phyloP scores from a whole-genome alignment of 768 basidiomycete species.

The Tricholoma sp. region DNA sequence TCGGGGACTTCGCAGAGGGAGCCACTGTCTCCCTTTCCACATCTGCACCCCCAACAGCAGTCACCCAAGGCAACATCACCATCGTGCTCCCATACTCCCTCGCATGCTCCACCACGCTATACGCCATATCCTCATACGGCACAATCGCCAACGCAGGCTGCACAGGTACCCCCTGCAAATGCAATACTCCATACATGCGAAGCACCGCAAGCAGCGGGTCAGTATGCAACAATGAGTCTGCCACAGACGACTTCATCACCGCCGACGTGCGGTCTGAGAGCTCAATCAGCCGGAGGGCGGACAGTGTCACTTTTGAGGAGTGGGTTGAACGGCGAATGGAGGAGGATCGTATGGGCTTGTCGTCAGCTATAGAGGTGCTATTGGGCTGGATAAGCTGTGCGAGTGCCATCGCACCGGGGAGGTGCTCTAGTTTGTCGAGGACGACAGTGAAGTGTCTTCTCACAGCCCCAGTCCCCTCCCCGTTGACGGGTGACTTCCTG shows the following conservation, averaged over 20 bases:
- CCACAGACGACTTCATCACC: slow-evolving; percentile 76
- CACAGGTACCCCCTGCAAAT: slow-evolving; percentile 63
- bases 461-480: neutral
- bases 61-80: slow-evolving; percentile 80
- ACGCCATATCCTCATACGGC: slow-evolving; percentile 66
- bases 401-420: slow-evolving; percentile 87
- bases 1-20: slow-evolving; percentile 12
- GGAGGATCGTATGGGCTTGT: slow-evolving; percentile 5
- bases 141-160: slow-evolving; percentile 68
- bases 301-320: slow-evolving; percentile 20
- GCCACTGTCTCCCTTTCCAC: slow-evolving; percentile 5
- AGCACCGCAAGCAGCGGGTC: slow-evolving; percentile 74
- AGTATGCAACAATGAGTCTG: slow-evolving; percentile 61
- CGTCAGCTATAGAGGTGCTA: slow-evolving; percentile 2
- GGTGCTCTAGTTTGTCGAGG: slow-evolving; percentile 84
- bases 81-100: slow-evolving; percentile 56
- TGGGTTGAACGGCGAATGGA: neutral
- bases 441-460: slow-evolving; percentile 68
- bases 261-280: slow-evolving; percentile 81
- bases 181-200: slow-evolving; percentile 58
- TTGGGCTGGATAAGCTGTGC: slow-evolving; percentile 69
- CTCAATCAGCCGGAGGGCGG: slow-evolving; percentile 85
- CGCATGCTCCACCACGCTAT: slow-evolving; percentile 67
- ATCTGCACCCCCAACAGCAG: slow-evolving; percentile 25
- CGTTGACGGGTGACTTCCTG: slow-evolving; percentile 7